A percentile compares a stretch with the other conserved stretches of the same genome.
Conservation (phyloP, 202 grass and related monocot genomes). For the Elaeis oleifera region DNA sequence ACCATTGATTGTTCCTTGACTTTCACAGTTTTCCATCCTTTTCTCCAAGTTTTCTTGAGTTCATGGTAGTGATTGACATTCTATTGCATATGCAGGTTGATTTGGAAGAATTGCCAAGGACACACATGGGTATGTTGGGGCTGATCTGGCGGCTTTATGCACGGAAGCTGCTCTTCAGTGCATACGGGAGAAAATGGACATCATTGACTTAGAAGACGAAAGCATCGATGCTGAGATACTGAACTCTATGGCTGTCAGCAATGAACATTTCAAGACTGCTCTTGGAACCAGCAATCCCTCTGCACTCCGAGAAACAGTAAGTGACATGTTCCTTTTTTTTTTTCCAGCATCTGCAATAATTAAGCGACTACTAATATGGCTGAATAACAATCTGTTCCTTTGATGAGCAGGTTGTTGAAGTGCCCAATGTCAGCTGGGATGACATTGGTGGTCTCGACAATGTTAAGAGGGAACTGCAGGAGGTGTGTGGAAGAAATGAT, state of each 20-base stretch:
- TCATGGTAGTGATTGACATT: conserved; percentile 1
- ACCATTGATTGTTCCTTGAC: background rate
- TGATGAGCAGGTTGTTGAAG: conserved; percentile 76
- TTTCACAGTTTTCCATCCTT: background rate
- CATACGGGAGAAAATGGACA: conserved; percentile 97
- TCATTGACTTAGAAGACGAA: conserved; percentile 96
- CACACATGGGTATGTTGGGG: conserved; percentile 89
- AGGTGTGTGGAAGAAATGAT: conserved; percentile 31
- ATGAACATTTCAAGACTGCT: conserved; percentile 96
- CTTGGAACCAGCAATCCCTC: conserved; percentile 91
- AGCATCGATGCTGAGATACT: conserved; percentile 91
- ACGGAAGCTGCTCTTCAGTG: conserved; percentile 96
- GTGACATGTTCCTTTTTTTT: conserved; percentile 17
- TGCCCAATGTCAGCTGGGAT: conserved; percentile 81
- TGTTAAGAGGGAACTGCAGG: conserved; percentile 91
- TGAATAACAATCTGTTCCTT: conserved; percentile 1
- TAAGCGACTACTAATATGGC: background rate
- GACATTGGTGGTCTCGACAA: conserved; percentile 93
- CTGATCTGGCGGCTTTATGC: conserved; percentile 89
- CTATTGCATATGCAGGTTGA: conserved; percentile 50
- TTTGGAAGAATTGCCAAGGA: conserved; percentile 83
- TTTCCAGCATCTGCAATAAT: background rate
- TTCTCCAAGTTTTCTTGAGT: conserved; percentile 1
- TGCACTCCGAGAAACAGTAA: conserved; percentile 96
- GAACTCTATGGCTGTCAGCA: conserved; percentile 90